Evolutionary conservation across 1,284 basidiomycete species (phyloP).

Genomic region (Rhodotorula sp.): DNA sequence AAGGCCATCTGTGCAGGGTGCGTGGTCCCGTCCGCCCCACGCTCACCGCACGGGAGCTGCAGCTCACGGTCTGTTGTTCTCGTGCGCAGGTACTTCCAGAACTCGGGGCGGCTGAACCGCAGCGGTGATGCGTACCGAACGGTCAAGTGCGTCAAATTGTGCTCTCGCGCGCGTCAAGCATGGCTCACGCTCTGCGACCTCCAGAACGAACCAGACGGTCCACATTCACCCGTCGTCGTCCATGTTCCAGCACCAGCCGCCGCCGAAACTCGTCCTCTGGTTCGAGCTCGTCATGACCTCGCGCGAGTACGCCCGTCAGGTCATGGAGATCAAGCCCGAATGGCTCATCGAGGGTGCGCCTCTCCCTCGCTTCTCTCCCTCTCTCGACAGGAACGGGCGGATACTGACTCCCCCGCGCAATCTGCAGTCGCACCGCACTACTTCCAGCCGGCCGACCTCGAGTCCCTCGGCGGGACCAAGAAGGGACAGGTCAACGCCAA

Average conservation of each 20-base stretch:
- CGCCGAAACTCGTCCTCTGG: constrained; percentile 84
- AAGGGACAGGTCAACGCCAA: constrained; percentile 40
- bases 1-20: constrained; percentile 85
- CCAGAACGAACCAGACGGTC: constrained; percentile 90
- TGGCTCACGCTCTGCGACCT: not conserved
- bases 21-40: constrained; percentile 63
- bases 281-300: constrained; percentile 76
- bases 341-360: constrained; percentile 86
- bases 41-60: not conserved
- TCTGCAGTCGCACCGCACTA: constrained; percentile 83
- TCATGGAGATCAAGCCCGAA: constrained; percentile 94
- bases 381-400: not conserved
- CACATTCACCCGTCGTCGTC: constrained; percentile 95
- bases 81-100: constrained; percentile 40
- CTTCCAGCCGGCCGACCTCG: constrained; percentile 84
- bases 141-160: constrained; percentile 39
- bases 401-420: not conserved
- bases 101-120: constrained; percentile 47
- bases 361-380: constrained; percentile 4
- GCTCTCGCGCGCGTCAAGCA: too few species aligned
- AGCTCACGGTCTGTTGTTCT: not conserved
- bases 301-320: constrained; percentile 69
- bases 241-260: constrained; percentile 92
- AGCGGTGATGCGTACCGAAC: constrained; percentile 48
- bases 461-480: constrained; percentile 56